Conservation (phyloP, 2,329 filamentous ascomycete genomes). For the Fusarium sp. region DNA sequence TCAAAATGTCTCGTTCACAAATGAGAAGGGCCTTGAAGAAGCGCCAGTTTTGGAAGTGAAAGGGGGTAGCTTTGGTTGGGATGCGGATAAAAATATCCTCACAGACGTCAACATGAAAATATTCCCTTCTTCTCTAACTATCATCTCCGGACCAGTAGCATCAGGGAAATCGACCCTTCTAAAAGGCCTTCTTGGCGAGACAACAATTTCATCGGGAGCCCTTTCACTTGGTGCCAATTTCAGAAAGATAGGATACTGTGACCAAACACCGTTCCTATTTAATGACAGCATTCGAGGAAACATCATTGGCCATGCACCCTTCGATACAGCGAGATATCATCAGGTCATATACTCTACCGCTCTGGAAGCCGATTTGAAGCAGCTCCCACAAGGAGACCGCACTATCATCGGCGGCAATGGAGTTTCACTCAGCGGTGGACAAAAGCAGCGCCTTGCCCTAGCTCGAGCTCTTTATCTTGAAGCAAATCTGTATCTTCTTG, state of each 20-base stretch:
- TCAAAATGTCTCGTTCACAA: background rate
- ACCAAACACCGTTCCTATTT: slow-evolving; percentile 1
- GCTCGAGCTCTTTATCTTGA: slow-evolving; percentile 1
- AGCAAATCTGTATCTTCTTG: background rate
- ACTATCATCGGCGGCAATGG: background rate
- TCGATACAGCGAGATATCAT: background rate
- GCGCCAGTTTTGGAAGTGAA: background rate
- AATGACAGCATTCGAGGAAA: background rate
- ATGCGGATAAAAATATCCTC: background rate
- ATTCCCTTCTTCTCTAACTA: background rate
- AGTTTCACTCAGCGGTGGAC: background rate
- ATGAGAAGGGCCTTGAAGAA: background rate
- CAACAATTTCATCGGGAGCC: background rate
- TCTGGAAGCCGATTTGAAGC: background rate
- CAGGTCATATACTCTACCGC: background rate
- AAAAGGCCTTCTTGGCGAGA: background rate
- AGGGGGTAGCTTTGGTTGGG: background rate
- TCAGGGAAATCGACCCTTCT: background rate
- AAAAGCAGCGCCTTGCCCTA: slow-evolving; percentile 4
- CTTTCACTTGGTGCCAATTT: background rate
- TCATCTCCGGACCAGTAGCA: background rate
- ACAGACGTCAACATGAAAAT: background rate
- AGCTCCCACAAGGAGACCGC: background rate
- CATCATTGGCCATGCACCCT: background rate
- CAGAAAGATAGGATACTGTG: background rate